Conservation (phyloP, 2,329 filamentous ascomycete genomes). For the Fusarium heterosporum region DNA sequence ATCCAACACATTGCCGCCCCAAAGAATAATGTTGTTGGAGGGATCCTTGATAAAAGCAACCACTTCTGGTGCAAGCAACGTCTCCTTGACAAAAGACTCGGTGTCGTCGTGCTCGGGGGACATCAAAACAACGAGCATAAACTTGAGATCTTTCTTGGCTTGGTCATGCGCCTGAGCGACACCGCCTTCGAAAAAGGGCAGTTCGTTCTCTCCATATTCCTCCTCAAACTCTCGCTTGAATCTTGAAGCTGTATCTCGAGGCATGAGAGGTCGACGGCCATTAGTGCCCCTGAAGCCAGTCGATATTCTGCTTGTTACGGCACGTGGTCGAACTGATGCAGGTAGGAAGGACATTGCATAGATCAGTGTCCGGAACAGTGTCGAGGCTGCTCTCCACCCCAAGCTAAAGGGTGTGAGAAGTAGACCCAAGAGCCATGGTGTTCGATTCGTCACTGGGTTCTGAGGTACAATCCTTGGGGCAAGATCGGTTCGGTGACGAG, state of each 20-base stretch:
- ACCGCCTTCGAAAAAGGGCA: slow-evolving; percentile 87
- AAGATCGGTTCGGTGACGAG: slow-evolving; percentile 63
- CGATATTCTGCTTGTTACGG: slow-evolving; percentile 65
- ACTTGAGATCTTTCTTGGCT: slow-evolving; percentile 91
- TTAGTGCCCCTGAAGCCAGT: slow-evolving; percentile 69
- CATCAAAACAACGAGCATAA: slow-evolving; percentile 86
- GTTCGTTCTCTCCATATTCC: slow-evolving; percentile 78
- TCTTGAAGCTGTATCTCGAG: slow-evolving; percentile 86
- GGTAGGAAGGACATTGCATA: slow-evolving; percentile 87
- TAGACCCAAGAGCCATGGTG: slow-evolving; percentile 80
- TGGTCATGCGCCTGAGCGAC: slow-evolving; percentile 92
- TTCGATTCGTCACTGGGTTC: slow-evolving; percentile 73
- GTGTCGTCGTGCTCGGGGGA: slow-evolving; percentile 97
- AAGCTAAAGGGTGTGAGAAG: slow-evolving; percentile 85
- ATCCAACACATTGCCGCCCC: slow-evolving; percentile 93
- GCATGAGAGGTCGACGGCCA: slow-evolving; percentile 80
- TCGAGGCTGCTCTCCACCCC: slow-evolving; percentile 77
- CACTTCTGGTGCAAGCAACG: slow-evolving; percentile 81
- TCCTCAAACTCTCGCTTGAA: slow-evolving; percentile 96
- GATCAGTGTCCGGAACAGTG: slow-evolving; percentile 77
- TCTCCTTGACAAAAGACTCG: slow-evolving; percentile 81
- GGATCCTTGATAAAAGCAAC: slow-evolving; percentile 79
- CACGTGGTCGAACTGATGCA: slow-evolving; percentile 67
- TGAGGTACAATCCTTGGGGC: slow-evolving; percentile 89
- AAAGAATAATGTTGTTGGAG: slow-evolving; percentile 83